Evolutionary conservation across 345 rosid genomes (phyloP).

Genomic region (Aquilaria sinensis): DNA sequence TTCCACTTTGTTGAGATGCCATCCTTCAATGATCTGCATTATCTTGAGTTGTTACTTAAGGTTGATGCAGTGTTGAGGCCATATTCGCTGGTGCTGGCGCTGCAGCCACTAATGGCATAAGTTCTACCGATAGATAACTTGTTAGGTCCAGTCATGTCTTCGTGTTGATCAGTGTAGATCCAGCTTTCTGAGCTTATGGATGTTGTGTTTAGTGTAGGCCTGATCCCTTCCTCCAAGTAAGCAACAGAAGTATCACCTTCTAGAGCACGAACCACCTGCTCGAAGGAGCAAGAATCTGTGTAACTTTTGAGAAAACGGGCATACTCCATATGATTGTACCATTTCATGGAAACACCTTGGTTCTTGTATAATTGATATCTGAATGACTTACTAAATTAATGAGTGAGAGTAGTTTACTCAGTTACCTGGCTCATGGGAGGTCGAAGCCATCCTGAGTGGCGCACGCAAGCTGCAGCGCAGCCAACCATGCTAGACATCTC

Average conservation of each 20-base stretch:
- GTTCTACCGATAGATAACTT: constrained; percentile 29
- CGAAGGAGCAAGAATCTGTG: background rate
- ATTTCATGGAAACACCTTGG: background rate
- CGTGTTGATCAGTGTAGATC: constrained; percentile 23
- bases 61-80: constrained; percentile 25
- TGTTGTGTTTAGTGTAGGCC: constrained; percentile 23
- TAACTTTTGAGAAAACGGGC: background rate
- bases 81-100: constrained; percentile 49
- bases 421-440: constrained; percentile 83
- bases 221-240: constrained; percentile 35
- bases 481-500: constrained; percentile 61
- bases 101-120: constrained; percentile 22
- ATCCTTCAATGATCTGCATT: no score
- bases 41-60: no score
- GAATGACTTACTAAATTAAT: background rate
- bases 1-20: no score
- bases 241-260: constrained; percentile 53
- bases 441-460: constrained; percentile 64
- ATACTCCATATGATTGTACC: no score
- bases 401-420: background rate
- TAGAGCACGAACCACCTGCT: constrained; percentile 60
- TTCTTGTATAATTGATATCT: no score
- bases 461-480: constrained; percentile 75
- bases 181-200: constrained; percentile 38
- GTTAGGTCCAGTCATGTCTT: constrained; percentile 34